Evolutionary conservation across 306 rosid species (phyloP), one percentile per base, ranked within the genome.

Genomic region (Pterocarpus santalinus): DNA sequence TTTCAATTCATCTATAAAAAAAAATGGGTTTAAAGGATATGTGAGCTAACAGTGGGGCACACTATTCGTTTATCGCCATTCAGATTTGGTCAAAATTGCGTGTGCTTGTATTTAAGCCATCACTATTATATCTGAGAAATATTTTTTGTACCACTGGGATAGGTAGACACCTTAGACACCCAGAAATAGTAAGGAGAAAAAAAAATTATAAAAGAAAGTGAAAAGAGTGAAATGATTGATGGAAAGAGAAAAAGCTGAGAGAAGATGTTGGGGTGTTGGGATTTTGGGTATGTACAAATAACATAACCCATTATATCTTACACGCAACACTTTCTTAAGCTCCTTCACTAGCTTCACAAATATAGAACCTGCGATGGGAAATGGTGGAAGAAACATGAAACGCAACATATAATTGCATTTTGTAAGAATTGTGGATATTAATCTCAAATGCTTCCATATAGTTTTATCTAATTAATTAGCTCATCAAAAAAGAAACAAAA

Each of bases 321-420:
- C 90, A 90, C 89, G 93, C 91, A 81, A 84, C 75, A 81, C 81
- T 72, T 75, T 34, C 80, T 52, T 4, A 4, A 16, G 38, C 70
- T 15, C n/a, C 41, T 33, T 16, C 16, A 17, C 41, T 1, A 63
- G 66, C 85, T 85, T 85, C 69, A 81, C 69, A 35, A 70, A 57
- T 39, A 84, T 39, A 30, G 1, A 36, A 68, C 46, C 53, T 46
- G 9, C n/a, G 1, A 68, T 51, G 38, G 33, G 2, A 76, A 30
- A 13, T 69, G 60, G 0, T 69, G 17, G 7, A 30, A 39, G 12
- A 49, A 16, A 11, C 5, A 51, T 7, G 44, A n/a, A 13, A 47
- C 13, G 22, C 10, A 12, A 13, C 15, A 62, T 62, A 62, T 30
- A 53, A 17, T 81, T 74, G 28, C 38, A 35, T 67, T 43, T 51